phyloP scores from a whole-genome alignment of 192 early-diverging fungal species.

The Coemansia reversa region DNA sequence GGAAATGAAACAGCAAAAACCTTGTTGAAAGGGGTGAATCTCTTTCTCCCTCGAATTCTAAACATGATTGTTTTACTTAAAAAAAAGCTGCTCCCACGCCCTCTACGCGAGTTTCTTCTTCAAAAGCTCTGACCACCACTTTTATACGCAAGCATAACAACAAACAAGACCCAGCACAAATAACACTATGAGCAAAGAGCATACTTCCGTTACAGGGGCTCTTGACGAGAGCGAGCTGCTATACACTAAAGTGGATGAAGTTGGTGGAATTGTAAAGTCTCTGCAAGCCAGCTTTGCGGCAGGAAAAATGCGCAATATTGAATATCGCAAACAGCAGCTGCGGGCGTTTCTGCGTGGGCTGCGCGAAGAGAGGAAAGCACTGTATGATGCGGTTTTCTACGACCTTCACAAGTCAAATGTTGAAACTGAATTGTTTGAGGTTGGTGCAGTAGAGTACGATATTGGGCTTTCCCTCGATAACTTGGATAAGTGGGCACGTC shows the following conservation, averaged over 20 bases:
- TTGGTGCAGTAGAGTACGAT: slow-evolving; percentile 55
- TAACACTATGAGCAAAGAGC: slow-evolving; percentile 31
- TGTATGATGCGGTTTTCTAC: slow-evolving; percentile 57
- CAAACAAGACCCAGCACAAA: neutral
- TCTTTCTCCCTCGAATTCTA: neutral
- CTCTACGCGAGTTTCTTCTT: neutral
- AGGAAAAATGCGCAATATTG: slow-evolving; percentile 30
- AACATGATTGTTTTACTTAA: neutral
- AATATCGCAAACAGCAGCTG: slow-evolving; percentile 60
- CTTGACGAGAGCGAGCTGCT: slow-evolving; percentile 25
- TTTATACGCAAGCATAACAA: neutral
- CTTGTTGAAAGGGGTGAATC: neutral
- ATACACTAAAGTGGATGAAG: slow-evolving; percentile 50
- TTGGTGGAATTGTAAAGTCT: slow-evolving; percentile 41
- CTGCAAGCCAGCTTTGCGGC: slow-evolving; percentile 48
- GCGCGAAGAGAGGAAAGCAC: slow-evolving; percentile 57
- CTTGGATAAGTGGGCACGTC: slow-evolving; percentile 59
- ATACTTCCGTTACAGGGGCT: slow-evolving; percentile 26
- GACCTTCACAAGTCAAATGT: slow-evolving; percentile 60
- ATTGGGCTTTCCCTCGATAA: slow-evolving; percentile 58
- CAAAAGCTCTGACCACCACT: neutral
- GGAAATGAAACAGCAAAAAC: neutral
- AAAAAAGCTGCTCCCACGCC: neutral
- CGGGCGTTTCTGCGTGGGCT: slow-evolving; percentile 60
- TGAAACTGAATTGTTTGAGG: slow-evolving; percentile 61